phyloP scores from a whole-genome alignment of 1,284 basidiomycete species.

The Ganoderma meredithae region DNA sequence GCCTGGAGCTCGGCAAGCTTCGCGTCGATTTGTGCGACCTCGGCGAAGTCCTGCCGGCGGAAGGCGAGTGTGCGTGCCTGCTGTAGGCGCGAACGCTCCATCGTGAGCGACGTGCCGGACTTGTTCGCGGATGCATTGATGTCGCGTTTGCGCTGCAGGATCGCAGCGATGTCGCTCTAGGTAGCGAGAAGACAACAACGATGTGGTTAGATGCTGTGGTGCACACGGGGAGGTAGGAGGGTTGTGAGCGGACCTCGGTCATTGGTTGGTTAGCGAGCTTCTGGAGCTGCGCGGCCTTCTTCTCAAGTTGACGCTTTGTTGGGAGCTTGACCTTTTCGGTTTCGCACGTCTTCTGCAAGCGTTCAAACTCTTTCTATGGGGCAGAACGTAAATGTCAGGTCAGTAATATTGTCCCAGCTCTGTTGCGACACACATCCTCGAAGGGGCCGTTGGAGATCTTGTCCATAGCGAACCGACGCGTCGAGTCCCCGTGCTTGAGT shows the following conservation, averaged over 20 bases:
- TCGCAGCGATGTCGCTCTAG: slow-evolving; percentile 73
- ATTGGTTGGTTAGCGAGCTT: slow-evolving; percentile 65
- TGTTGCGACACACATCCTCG: slow-evolving; percentile 55
- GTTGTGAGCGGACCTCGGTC: slow-evolving; percentile 69
- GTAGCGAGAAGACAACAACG: neutral
- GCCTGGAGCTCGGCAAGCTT: slow-evolving; percentile 64
- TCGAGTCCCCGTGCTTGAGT: slow-evolving; percentile 74
- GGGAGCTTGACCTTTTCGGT: slow-evolving; percentile 71
- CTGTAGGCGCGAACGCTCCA: slow-evolving; percentile 68
- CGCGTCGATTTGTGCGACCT: slow-evolving; percentile 65
- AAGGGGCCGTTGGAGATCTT: slow-evolving; percentile 81
- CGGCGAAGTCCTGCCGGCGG: slow-evolving; percentile 70
- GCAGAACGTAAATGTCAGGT: slow-evolving; percentile 3
- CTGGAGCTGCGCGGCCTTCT: slow-evolving; percentile 67
- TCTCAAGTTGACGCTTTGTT: slow-evolving; percentile 67
- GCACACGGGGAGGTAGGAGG: neutral
- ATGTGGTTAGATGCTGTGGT: neutral
- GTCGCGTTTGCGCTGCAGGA: slow-evolving; percentile 73
- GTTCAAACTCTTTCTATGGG: slow-evolving; percentile 76
- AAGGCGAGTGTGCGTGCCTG: slow-evolving; percentile 75
- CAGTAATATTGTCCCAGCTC: neutral
- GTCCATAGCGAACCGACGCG: slow-evolving; percentile 73
- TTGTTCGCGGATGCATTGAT: slow-evolving; percentile 55
- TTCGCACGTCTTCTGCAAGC: slow-evolving; percentile 57
- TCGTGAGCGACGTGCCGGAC: slow-evolving; percentile 48